Evolutionary conservation across 192 early-diverging fungal genomes (phyloP).

Genomic region (Endogone sp.): DNA sequence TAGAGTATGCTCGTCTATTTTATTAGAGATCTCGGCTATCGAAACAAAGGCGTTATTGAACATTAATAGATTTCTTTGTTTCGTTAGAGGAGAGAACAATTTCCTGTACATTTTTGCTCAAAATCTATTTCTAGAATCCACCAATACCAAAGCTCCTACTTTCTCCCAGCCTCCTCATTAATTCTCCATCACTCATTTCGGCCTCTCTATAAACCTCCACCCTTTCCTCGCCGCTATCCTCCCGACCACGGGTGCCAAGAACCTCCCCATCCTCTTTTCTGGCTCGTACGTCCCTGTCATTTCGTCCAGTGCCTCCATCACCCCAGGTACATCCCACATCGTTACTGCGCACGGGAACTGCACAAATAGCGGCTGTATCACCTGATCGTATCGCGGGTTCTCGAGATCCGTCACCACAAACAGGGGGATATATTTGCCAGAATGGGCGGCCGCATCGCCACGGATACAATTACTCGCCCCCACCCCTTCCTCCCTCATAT

Average conservation of each 20-base stretch:
- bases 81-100: too few relatives aligned
- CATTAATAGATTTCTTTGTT: too few relatives aligned
- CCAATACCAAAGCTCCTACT: too few relatives aligned
- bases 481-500: background rate
- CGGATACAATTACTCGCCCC: too few relatives aligned
- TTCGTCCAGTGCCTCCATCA: background rate
- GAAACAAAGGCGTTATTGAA: too few relatives aligned
- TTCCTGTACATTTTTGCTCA: too few relatives aligned
- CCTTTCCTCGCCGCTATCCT: background rate
- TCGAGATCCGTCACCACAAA: background rate
- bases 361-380: background rate
- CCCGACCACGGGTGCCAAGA: background rate
- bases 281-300: background rate
- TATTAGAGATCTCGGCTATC: too few relatives aligned
- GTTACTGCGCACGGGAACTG: background rate
- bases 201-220: background rate
- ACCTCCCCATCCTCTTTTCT: background rate
- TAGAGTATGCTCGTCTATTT: too few relatives aligned
- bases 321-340: background rate
- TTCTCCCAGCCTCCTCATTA: background rate
- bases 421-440: background rate
- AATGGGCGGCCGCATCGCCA: background rate
- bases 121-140: too few relatives aligned
- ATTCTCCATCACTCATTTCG: background rate
- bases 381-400: background rate